Conservation (phyloP, 768 basidiomycete species). For the Leccinum subgranulosum region DNA sequence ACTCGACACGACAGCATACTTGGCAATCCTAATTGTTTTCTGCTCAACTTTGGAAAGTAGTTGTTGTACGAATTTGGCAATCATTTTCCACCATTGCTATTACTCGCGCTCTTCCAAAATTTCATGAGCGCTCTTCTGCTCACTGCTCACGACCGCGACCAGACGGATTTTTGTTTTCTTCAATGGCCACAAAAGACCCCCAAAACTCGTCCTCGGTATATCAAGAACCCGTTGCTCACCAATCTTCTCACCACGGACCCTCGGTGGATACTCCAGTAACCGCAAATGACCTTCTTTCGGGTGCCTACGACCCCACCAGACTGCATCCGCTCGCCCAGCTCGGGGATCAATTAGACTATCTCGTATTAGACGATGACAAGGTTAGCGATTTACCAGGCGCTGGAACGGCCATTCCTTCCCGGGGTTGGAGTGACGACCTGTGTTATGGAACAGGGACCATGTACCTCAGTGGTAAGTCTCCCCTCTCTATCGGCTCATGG, state of each 20-base stretch:
- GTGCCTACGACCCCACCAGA: constrained; percentile 86
- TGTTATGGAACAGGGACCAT: constrained; percentile 99
- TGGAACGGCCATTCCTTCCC: constrained; percentile 84
- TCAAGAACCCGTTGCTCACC: constrained; percentile 43
- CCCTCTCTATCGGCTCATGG: constrained; percentile 55
- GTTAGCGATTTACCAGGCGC: constrained; percentile 86
- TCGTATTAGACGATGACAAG: constrained; percentile 96
- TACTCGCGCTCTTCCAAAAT: constrained; percentile 30
- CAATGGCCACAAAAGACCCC: constrained; percentile 30
- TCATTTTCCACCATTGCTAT: constrained; percentile 15
- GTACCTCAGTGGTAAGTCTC: constrained; percentile 89
- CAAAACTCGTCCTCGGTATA: constrained; percentile 35
- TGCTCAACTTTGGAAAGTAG: constrained; percentile 15
- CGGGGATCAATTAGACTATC: constrained; percentile 92
- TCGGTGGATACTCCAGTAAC: constrained; percentile 61
- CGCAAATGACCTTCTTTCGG: constrained; percentile 83
- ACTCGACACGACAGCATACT: constrained; percentile 11
- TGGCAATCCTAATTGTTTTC: constrained; percentile 29
- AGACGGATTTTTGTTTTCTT: constrained; percentile 6
- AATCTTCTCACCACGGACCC: constrained; percentile 41
- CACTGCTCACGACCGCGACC: constrained; percentile 19
- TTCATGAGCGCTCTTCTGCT: constrained; percentile 22
- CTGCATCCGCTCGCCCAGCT: constrained; percentile 93
- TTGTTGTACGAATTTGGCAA: constrained; percentile 7
- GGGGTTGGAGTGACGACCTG: constrained; percentile 99